phyloP scores from a whole-genome alignment of 2,329 filamentous ascomycete species.

The Seiridium cupressi region DNA sequence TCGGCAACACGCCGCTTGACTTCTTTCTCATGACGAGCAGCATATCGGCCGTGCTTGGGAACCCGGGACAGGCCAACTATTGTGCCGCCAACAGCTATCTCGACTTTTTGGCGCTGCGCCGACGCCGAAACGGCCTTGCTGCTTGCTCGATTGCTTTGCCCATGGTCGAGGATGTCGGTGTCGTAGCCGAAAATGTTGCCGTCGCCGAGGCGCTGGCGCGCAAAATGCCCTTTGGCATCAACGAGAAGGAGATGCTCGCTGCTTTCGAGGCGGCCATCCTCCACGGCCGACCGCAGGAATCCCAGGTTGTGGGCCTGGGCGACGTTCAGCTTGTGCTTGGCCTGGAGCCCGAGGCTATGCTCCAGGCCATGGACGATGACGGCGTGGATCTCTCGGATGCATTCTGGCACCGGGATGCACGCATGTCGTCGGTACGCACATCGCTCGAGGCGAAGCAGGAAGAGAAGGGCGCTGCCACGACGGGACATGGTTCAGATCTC shows the following conservation, averaged over 20 bases:
- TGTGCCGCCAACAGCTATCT: conserved; percentile 28
- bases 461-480: background rate
- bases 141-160: conserved; percentile 4
- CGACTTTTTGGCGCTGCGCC: conserved; percentile 19
- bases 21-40: conserved; percentile 29
- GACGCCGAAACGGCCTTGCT: background rate
- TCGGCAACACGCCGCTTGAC: conserved; percentile 19
- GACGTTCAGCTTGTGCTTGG: conserved; percentile 11
- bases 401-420: conserved; percentile 9
- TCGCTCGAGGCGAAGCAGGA: conserved; percentile 1
- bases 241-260: conserved; percentile 10
- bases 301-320: background rate
- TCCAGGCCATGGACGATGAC: background rate
- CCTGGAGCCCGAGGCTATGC: conserved; percentile 8
- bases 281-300: background rate
- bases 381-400: conserved; percentile 3
- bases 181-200: conserved; percentile 20
- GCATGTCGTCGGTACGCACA: background rate
- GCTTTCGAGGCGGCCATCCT: conserved; percentile 10
- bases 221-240: conserved; percentile 9
- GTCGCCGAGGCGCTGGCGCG: conserved; percentile 7
- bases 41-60: conserved; percentile 19
- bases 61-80: conserved; percentile 26
- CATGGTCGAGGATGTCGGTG: conserved; percentile 12
- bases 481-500: background rate